Conservation (phyloP, 495 filamentous ascomycete species). For the Xylaria intraflava region DNA sequence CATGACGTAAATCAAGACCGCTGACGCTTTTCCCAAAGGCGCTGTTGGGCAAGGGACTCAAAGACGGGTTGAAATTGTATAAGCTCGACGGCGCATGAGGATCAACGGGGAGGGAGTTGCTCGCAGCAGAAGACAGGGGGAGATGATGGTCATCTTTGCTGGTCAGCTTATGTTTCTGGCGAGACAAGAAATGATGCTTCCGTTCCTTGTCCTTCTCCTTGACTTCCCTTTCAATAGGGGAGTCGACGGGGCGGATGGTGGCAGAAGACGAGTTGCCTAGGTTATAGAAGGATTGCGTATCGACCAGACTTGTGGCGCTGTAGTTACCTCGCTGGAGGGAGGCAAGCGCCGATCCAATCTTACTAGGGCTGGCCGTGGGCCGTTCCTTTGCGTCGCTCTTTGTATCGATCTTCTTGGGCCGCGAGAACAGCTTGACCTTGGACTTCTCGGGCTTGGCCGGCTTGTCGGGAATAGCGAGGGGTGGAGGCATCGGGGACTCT, state of each 20-base stretch:
- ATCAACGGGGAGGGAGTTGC: constrained; percentile 81
- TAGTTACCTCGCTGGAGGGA: constrained; percentile 62
- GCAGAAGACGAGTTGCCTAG: constrained; percentile 77
- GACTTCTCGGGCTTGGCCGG: constrained; percentile 70
- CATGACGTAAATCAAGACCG: constrained; percentile 79
- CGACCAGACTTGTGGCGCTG: constrained; percentile 69
- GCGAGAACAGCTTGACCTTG: constrained; percentile 87
- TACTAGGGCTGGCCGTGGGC: constrained; percentile 73
- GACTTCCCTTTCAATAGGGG: constrained; percentile 25
- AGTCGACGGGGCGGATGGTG: constrained; percentile 55
- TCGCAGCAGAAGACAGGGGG: constrained; percentile 79
- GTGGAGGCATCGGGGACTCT: constrained; percentile 23
- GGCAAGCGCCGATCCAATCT: constrained; percentile 57
- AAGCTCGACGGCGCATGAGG: constrained; percentile 77
- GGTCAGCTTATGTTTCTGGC: constrained; percentile 87
- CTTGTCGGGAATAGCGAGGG: constrained; percentile 50
- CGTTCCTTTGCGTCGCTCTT: constrained; percentile 65
- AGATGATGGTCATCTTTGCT: constrained; percentile 72
- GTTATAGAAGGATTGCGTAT: constrained; percentile 74
- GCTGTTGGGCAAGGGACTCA: constrained; percentile 65
- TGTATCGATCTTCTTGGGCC: constrained; percentile 75
- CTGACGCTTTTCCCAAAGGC: constrained; percentile 69
- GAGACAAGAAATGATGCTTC: constrained; percentile 77
- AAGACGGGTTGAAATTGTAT: constrained; percentile 61
- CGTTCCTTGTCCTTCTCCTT: constrained; percentile 58